Base-by-base conservation (phyloP, 78 protist species). In the Dictyostelium intermedium region DNA sequence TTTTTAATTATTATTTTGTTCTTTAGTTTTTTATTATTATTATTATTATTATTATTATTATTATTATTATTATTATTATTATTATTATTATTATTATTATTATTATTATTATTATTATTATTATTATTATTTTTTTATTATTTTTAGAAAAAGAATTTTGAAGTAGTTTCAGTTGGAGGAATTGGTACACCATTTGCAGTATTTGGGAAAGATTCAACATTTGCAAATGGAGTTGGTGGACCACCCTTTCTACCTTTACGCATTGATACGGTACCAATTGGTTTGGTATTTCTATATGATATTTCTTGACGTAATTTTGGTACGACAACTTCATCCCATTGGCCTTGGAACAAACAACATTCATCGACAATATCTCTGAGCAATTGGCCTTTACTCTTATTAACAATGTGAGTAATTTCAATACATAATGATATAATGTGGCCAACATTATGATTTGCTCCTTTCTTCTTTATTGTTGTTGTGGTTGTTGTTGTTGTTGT, bases 191-290 rank as follows among this genome's bases (percentile, higher is more conserved):
- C 94, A 70, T 72, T 80, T 32, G 60, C 63, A 1, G 82, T 78
- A 60, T 73, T 80, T 13, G 82, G 87, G 39, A 61, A 74, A 47
- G 73, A 50, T 69, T 89, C 94, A 18, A 80, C 82, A 14, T 61
- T 66, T 30, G 63, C 20, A 79, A 89, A 89, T 82, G 86, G 86
- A 56, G 37, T 82, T 20, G 85, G 73, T 35, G 82, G 85, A 23
- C 66, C 84, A 30, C 93, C 93, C 9, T 43, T 82, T 69, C 84
- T 89, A 35, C 94, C 94, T 70, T 89, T 89, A 80, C 94, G 94
- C 94, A 89, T 89, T 8, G 94, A 89, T 11, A 89, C 94, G 5
- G 94, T 89, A n/a, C 94, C 94, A 14, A 89, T 89, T 45, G 94
- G 94, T 50, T 89, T 89, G 53, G 72, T 69, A 23, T 39, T 70